A percentile compares a stretch with the other conserved stretches of the same genome.
Conservation (phyloP, 176 grass and related monocot genomes). For the Phragmites australis region DNA sequence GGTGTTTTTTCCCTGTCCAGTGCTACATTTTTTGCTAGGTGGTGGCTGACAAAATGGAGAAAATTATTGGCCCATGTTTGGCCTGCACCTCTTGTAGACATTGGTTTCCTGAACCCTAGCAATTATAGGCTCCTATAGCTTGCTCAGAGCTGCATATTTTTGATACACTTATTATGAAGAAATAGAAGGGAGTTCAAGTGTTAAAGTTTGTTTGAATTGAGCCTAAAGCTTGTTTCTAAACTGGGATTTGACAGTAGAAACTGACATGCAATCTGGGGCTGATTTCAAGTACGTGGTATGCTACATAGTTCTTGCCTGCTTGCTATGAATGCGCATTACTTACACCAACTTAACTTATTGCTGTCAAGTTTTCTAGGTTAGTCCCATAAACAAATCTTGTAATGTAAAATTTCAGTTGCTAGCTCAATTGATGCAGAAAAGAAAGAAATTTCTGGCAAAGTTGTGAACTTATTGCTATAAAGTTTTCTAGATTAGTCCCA, state of each 20-base stretch:
- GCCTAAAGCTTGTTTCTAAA: slow-evolving; percentile 24
- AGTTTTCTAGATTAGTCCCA: too few species aligned
- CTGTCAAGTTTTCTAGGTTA: neutral
- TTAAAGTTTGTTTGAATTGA: too few species aligned
- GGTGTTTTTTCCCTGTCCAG: neutral
- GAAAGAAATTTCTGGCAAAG: too few species aligned
- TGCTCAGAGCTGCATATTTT: neutral
- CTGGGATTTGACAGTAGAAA: slow-evolving; percentile 60
- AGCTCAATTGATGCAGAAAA: neutral
- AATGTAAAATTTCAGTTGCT: neutral
- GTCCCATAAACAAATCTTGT: neutral
- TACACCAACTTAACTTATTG: neutral
- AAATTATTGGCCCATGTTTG: slow-evolving; percentile 64
- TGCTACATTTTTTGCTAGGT: neutral
- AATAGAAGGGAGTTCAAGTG: neutral
- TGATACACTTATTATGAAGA: neutral
- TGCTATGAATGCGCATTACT: neutral
- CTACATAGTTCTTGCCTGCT: neutral
- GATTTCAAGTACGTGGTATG: slow-evolving; percentile 61
- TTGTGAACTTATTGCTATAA: too few species aligned
- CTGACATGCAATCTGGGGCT: slow-evolving; percentile 69
- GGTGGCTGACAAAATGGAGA: slow-evolving; percentile 51
- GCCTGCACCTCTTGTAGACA: slow-evolving; percentile 63
- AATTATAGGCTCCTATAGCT: slow-evolving; percentile 42
- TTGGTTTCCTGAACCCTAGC: slow-evolving; percentile 74